phyloP scores from a whole-genome alignment of 2,329 filamentous ascomycete genomes.

The Microsporum canis region DNA sequence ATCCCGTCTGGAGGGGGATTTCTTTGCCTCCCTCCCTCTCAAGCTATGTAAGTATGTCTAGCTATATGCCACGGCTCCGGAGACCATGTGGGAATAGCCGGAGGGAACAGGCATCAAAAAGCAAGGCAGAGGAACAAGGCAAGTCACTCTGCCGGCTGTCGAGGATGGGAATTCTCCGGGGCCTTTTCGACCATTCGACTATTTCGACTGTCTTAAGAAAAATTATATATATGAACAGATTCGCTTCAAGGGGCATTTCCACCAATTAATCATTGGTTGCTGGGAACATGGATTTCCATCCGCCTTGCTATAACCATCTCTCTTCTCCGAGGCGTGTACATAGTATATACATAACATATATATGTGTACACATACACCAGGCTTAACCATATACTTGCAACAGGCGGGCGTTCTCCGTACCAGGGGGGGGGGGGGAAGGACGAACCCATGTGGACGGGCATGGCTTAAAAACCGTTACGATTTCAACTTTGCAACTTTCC shows the following conservation, averaged over 20 bases:
- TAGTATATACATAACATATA: background rate
- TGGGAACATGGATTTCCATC: background rate
- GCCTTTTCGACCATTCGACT: background rate
- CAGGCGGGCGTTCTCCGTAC: background rate
- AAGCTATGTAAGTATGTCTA: too few species aligned
- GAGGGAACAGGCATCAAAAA: background rate
- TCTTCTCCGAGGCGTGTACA: background rate
- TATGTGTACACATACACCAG: background rate
- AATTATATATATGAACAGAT: background rate
- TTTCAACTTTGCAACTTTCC: background rate
- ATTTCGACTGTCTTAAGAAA: background rate
- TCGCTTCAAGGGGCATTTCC: background rate
- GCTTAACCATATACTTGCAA: background rate
- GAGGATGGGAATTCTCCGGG: background rate
- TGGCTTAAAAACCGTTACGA: background rate
- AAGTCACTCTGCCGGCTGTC: background rate
- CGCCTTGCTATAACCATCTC: background rate
- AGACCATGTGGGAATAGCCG: background rate
- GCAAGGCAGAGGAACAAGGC: background rate
- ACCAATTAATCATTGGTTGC: background rate
- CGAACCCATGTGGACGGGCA: constrained; percentile 1
- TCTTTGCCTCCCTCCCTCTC: background rate
- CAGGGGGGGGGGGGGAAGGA: background rate
- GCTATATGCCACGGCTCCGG: too few species aligned
- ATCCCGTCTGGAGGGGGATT: background rate